Base-by-base conservation (phyloP, 1,139 yeast genomes). In the Zygoascus sp. region DNA sequence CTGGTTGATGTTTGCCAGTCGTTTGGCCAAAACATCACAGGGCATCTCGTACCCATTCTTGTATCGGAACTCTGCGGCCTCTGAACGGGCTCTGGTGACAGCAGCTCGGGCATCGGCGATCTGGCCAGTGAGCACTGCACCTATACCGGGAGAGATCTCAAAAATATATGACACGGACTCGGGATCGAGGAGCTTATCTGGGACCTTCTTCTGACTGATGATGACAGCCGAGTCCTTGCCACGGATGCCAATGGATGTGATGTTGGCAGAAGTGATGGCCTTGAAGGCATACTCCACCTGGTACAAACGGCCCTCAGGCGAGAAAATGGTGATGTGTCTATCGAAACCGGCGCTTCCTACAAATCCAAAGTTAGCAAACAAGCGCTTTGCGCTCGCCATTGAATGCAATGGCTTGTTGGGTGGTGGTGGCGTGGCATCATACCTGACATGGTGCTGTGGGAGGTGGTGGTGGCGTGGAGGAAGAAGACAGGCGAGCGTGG, bases 1-100 rank as follows among this genome's bases (percentile, higher is more conserved):
- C 72, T 92, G 98, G 42, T 95, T 85, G 60, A 89, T 71, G 64
- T 92, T 92, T 50, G 97, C 98, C 84, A 92, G 83, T 64, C 97
- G 79, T 72, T 90, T 92, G 43, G 97, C 89, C 60, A 92, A 74
- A 43, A 86, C 89, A 63, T 89, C 96, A 55, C 88, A 89, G 2
- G 98, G 97, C 88, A 92, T 90, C 62, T 88, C 97, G 64, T 89
- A 92, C 28, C 98, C 98, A 65, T 87, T 87, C 65, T 86, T 84
- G 70, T 92, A 90, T 61, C 88, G 78, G 72, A 88, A 92, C 64
- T 92, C 97, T 13, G 96, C 90, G 22, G 97, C 95, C 67, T 92
- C 98, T 19, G 86, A 73, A 57, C 96, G 79, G 5, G 98, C 97
- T 61, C 97, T 79, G 50, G 81, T 71, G 5, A 96, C 96, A 53